Base-by-base conservation (phyloP, 768 basidiomycete genomes). In the Lentinula boryana region DNA sequence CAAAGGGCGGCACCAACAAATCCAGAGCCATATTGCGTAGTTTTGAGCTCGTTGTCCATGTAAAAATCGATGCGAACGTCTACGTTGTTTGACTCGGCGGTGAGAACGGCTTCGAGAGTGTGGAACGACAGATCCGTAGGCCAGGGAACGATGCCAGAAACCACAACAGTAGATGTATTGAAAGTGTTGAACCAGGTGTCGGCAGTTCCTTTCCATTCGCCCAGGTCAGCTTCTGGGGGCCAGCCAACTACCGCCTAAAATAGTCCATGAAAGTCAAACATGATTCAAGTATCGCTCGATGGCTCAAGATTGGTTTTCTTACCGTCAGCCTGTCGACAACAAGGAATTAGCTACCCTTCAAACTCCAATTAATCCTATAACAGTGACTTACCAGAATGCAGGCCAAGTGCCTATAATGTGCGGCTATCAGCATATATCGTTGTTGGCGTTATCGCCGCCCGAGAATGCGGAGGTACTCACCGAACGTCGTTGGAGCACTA, bases 151-250 rank as follows among this genome's bases (percentile, higher is more conserved):
- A 77, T 69, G 59, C 73, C 70, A 46, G 76, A 76, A 44, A 70
- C 68, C 35, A 78, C 78, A 48, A 74, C 64, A 8, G 74, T 74
- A 6, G 78, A 78, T 3, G 77, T 79, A 64, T 78, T 79, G 68
- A 79, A 79, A 1, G 77, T 79, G 63, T 79, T 73, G 63, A 66
- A 77, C 78, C 78, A 79, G 62, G 75, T 78, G 61, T 77, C 67
- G 32, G 68, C 67, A 8, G 76, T 78, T 33, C 78, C 76, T 67
- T 78, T 79, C 78, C 78, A 78, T 68, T 79, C 78, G 8, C 75
- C 77, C 33, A 78, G 75, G 61, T 78, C 77, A 6, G 68, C 62
- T 64, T 79, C 78, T 3, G 78, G 78, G 12, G 77, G 78, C 77
- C 78, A 78, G 57, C 74, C 62, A 55, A 71, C 71, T 12, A 78